Evolutionary conservation across 768 basidiomycete species (phyloP).

Genomic region (Tephrocybe sp.): DNA sequence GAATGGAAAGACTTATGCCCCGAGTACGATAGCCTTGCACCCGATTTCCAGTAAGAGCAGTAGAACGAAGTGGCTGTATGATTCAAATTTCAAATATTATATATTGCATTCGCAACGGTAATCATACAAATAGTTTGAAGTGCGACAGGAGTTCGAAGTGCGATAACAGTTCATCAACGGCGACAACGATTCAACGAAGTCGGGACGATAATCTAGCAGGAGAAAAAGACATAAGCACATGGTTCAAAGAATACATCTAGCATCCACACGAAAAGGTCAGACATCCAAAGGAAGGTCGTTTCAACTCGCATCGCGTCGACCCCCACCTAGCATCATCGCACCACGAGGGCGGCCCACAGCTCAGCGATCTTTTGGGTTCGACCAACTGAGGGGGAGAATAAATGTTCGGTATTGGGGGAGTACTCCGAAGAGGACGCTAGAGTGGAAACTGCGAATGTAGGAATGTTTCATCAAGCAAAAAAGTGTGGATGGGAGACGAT

Average conservation of each 20-base stretch:
- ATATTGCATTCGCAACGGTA: no score
- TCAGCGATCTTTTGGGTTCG: slow-evolving; percentile 69
- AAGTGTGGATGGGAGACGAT: slow-evolving; percentile 4
- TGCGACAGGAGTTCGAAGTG: no score
- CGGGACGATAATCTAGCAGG: no score
- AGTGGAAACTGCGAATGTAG: slow-evolving; percentile 90
- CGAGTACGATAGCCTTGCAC: slow-evolving; percentile 21
- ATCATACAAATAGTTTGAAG: no score
- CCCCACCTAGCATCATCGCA: slow-evolving; percentile 79
- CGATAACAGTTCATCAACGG: no score
- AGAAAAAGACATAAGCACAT: neutral
- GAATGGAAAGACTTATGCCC: slow-evolving; percentile 31
- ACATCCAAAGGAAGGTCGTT: slow-evolving; percentile 91
- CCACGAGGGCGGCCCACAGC: slow-evolving; percentile 63
- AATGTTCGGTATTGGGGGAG: slow-evolving; percentile 73
- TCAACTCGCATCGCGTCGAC: slow-evolving; percentile 69
- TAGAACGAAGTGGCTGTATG: no score
- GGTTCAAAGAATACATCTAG: neutral
- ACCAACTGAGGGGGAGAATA: slow-evolving; percentile 66
- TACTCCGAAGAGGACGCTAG: slow-evolving; percentile 70
- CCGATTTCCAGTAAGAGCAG: slow-evolving; percentile 25
- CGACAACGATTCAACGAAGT: no score
- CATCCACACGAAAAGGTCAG: slow-evolving; percentile 43
- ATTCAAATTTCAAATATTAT: no score
- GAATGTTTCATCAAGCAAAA: slow-evolving; percentile 51